Evolutionary conservation across 2,329 filamentous ascomycete species (phyloP), one percentile per base, ranked within the genome.

Genomic region (Fusarium xylarioides): DNA sequence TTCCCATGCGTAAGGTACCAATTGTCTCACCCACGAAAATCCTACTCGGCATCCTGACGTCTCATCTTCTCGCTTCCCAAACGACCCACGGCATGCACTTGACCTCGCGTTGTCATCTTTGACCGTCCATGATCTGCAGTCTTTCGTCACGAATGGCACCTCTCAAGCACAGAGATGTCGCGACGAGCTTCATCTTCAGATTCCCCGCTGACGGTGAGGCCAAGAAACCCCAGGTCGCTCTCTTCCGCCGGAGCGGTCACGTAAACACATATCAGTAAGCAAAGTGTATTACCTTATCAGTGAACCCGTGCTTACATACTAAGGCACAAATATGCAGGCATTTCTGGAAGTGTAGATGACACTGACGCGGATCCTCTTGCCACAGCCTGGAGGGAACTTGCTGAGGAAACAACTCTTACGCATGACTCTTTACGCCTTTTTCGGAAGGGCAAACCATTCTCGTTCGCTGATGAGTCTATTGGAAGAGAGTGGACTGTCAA

Each of bases 351-450:
- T 61, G 87, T 93, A 56, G 87, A 91, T 7, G 58, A 81, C 11
- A 77, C 80, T 1, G 91, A 92, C 73, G 65, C 81, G 7, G 85
- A 80, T 28, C 87, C 90, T 0, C 78, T 90, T 11, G 81, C 84
- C 7, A 87, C 91, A 1, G 91, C 91, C 32, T 88, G 87, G 84
- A 86, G 91, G 19, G 90, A 92, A 79, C 82, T 93, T 28, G 75
- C 79, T 10, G 90, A 92, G 77, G 91, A 92, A 78, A 92, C 91
- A 0, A 83, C 82, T 4, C 83, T 92, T 18, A 86, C 84, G 0
- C 71, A 81, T 0, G 75, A 80, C 1, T 83, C 84, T 1, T 76
- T 91, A 11, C 81, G 82, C 5, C 82, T 90, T 28, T 84, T 89
- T 74, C 86, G 89, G 23, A 83, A 85, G 30, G 91, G 90, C 4